Evolutionary conservation across 768 basidiomycete species (phyloP).

Genomic region (Agrocybe praecox): DNA sequence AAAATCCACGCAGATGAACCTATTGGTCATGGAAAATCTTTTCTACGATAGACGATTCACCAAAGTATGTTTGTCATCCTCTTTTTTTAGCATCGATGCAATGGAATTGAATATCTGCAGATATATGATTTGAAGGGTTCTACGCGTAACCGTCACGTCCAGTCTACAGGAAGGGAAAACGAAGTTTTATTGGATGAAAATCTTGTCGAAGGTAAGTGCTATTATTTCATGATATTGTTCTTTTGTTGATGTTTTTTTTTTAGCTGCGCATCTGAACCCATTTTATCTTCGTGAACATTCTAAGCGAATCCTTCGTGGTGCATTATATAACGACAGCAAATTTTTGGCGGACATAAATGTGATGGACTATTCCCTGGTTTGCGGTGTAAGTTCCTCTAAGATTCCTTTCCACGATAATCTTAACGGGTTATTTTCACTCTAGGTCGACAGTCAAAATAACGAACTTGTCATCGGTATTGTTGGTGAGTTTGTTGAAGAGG

Average conservation of each 20-base stretch:
- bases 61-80: slow-evolving; percentile 58
- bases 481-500: slow-evolving; percentile 53
- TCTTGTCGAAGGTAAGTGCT: slow-evolving; percentile 76
- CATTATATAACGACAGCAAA: slow-evolving; percentile 93
- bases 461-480: slow-evolving; percentile 98
- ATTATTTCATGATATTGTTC: slow-evolving; percentile 2
- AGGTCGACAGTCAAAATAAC: slow-evolving; percentile 84
- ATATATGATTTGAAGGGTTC: slow-evolving; percentile 98
- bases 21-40: slow-evolving; percentile 97
- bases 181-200: slow-evolving; percentile 98
- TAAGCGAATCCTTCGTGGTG: slow-evolving; percentile 88
- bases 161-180: slow-evolving; percentile 86
- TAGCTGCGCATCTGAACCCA: slow-evolving; percentile 84
- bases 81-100: slow-evolving; percentile 37
- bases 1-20: slow-evolving; percentile 89
- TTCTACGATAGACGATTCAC: slow-evolving; percentile 93
- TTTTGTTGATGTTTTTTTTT: neutral
- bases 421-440: neutral
- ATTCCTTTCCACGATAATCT: neutral
- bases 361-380: slow-evolving; percentile 97
- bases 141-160: slow-evolving; percentile 90
- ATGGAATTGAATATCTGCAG: slow-evolving; percentile 36
- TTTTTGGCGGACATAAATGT: slow-evolving; percentile 94
- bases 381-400: slow-evolving; percentile 54
- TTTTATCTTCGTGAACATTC: slow-evolving; percentile 97